Conservation (phyloP, 2,329 filamentous ascomycete genomes). For the Beauveria australis region DNA sequence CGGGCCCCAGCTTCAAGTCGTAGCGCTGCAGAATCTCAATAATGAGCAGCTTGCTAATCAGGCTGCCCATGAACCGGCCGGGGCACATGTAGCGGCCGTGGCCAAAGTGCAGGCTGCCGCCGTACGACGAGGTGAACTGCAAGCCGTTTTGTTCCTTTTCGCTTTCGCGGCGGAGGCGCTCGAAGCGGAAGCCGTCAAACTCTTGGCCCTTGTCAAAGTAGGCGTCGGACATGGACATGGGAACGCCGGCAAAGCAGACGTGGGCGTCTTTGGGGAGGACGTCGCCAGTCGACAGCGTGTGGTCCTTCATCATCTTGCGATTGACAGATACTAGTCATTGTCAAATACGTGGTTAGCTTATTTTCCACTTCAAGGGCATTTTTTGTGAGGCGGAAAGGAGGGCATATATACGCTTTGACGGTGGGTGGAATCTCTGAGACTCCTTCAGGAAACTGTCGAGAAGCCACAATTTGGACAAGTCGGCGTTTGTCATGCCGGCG, state of each 20-base stretch:
- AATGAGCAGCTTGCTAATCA: not conserved
- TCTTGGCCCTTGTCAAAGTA: not conserved
- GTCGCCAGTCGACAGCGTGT: not conserved
- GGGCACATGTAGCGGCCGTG: not conserved
- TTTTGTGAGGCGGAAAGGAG: not conserved
- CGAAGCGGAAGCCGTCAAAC: not conserved
- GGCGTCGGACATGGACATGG: not conserved
- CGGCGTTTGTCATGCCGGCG: not conserved
- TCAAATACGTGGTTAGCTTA: not conserved
- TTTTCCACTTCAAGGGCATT: not conserved
- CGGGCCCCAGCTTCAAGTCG: not conserved
- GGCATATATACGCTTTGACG: not conserved
- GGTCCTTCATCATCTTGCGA: not conserved
- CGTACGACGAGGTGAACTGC: not conserved
- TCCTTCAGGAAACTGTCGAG: not conserved
- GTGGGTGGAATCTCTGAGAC: not conserved
- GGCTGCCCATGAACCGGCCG: not conserved
- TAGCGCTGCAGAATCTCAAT: not conserved
- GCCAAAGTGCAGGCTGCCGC: not conserved
- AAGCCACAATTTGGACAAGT: not conserved
- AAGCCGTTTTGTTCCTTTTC: not conserved
- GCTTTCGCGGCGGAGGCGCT: not conserved
- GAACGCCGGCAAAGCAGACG: not conserved
- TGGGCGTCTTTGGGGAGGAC: not conserved
- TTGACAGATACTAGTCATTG: not conserved